Conservation (phyloP, 805 yeast genomes). For the Wickerhamomyces rabaulensis region DNA sequence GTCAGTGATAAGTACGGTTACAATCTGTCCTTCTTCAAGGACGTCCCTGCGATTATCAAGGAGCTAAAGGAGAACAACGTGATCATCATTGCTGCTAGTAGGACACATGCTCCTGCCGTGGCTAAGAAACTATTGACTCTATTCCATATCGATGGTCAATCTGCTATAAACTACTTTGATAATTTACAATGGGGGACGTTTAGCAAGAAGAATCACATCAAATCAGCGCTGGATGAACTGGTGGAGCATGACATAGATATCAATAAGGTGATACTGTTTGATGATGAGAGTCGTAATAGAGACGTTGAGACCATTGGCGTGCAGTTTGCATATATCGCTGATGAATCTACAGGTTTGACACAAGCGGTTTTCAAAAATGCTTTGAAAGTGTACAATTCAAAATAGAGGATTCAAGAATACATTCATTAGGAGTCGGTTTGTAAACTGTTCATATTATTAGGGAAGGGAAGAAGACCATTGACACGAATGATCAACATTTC, state of each 20-base stretch:
- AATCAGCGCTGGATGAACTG: slow-evolving; percentile 50
- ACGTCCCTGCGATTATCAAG: slow-evolving; percentile 58
- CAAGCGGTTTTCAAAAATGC: not conserved
- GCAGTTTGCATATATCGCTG: slow-evolving; percentile 56
- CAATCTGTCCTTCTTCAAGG: slow-evolving; percentile 53
- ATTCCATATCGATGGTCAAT: slow-evolving; percentile 47
- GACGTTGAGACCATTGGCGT: slow-evolving; percentile 74
- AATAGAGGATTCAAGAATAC: no score
- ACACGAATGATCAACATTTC: no score
- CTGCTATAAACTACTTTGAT: slow-evolving; percentile 49
- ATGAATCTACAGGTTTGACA: slow-evolving; percentile 29
- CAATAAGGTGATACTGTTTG: slow-evolving; percentile 45
- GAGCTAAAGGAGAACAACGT: slow-evolving; percentile 46
- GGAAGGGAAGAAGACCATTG: no score
- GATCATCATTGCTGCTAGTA: slow-evolving; percentile 62
- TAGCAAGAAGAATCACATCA: slow-evolving; percentile 47
- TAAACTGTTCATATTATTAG: no score
- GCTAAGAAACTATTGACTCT: slow-evolving; percentile 58
- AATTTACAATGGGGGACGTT: slow-evolving; percentile 67
- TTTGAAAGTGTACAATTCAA: not conserved
- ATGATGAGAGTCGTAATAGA: slow-evolving; percentile 72
- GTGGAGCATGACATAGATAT: slow-evolving; percentile 42
- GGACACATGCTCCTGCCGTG: slow-evolving; percentile 76
- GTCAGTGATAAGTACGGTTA: slow-evolving; percentile 51
- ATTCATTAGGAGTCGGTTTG: no score